A percentile compares a stretch with the other conserved stretches of the same genome.
phyloP scores from a whole-genome alignment of 2,329 filamentous ascomycete species.

The Aspergillus costaricaensis region DNA sequence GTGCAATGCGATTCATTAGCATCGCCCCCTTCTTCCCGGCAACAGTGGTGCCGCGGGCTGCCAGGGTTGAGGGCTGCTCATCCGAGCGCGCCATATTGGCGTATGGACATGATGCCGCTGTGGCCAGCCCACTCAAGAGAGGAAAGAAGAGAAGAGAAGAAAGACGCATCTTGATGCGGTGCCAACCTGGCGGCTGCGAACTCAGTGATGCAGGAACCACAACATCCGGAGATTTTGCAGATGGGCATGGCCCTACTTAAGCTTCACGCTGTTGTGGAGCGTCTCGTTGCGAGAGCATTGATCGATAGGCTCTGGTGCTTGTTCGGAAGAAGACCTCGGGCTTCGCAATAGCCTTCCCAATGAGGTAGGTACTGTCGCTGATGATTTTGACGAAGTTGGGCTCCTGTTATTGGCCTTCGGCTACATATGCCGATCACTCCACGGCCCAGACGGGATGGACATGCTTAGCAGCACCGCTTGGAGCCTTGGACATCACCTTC shows the following conservation, averaged over 20 bases:
- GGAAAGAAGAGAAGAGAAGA: neutral
- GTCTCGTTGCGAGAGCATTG: neutral
- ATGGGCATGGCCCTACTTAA: neutral
- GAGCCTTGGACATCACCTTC: neutral
- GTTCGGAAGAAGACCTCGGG: neutral
- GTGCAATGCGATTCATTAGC: neutral
- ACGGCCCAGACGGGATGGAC: neutral
- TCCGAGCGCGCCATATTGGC: neutral
- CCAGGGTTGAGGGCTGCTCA: neutral
- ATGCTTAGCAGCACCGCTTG: neutral
- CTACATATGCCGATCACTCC: neutral
- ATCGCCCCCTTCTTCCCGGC: neutral
- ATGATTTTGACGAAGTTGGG: neutral
- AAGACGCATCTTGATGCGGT: neutral
- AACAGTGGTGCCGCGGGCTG: neutral
- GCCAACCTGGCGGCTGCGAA: neutral
- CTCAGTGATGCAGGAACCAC: neutral
- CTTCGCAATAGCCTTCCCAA: neutral
- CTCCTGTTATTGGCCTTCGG: neutral
- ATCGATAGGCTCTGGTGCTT: neutral
- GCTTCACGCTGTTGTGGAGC: neutral
- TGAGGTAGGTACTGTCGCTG: neutral
- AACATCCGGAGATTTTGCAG: neutral
- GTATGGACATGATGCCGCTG: neutral
- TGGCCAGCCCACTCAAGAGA: neutral